A percentile compares a stretch with the other conserved stretches of the same genome.
phyloP scores from a whole-genome alignment of 1,284 basidiomycete genomes.

The Leccinum pallidistipes region DNA sequence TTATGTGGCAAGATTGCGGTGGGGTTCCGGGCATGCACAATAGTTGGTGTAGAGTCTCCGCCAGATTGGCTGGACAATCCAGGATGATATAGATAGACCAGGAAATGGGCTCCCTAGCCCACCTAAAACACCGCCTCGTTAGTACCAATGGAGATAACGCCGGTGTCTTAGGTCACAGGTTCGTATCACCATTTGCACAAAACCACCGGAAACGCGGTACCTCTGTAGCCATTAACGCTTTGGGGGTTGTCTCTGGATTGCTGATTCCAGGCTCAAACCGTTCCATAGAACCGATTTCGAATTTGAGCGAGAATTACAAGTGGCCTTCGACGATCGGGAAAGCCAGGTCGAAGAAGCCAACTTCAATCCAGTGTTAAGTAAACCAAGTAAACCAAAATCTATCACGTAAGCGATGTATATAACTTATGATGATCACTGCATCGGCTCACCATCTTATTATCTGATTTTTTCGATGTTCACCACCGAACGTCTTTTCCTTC shows the following conservation, averaged over 20 bases:
- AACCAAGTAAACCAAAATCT: neutral
- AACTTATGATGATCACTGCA: neutral
- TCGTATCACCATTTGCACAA: neutral
- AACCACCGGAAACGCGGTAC: neutral
- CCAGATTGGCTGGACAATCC: neutral
- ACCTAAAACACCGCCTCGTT: neutral
- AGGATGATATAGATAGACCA: neutral
- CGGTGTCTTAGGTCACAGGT: neutral
- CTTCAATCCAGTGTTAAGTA: no score
- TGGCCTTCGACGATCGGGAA: neutral
- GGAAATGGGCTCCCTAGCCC: neutral
- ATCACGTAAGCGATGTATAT: neutral
- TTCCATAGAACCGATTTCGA: neutral
- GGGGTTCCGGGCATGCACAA: neutral
- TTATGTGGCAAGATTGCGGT: neutral
- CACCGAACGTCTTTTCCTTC: constrained; percentile 12
- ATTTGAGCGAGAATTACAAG: neutral
- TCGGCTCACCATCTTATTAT: neutral
- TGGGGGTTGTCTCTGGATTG: neutral
- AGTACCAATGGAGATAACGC: neutral
- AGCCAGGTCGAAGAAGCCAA: neutral
- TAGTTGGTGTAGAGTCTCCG: neutral
- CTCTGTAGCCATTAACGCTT: neutral
- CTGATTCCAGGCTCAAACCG: neutral
- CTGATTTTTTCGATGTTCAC: constrained; percentile 9